phyloP scores from a whole-genome alignment of 495 filamentous ascomycete genomes.

The Penicillium subrubescens region DNA sequence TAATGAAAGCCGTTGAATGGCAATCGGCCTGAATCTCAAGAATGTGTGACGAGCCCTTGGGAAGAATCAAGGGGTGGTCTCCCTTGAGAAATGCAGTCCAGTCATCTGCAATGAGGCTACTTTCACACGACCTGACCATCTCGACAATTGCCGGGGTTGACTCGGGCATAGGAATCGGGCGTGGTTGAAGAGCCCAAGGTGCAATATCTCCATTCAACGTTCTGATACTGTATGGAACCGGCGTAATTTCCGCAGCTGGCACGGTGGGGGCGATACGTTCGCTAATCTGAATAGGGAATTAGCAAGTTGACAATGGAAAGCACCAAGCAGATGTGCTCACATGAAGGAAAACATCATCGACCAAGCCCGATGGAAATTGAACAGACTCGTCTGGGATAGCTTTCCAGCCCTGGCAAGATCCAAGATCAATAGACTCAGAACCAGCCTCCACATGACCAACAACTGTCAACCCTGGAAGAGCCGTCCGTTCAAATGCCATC shows the following conservation, averaged over 20 bases:
- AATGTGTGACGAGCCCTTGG: constrained; percentile 24
- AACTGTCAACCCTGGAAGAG: constrained; percentile 37
- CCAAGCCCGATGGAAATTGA: constrained; percentile 36
- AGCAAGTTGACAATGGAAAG: not conserved
- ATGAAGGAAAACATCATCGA: constrained; percentile 44
- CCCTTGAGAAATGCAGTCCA: constrained; percentile 26
- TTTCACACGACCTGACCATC: constrained; percentile 28
- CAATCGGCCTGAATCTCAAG: constrained; percentile 39
- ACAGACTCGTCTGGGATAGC: constrained; percentile 31
- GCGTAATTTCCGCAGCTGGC: constrained; percentile 5
- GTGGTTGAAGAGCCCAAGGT: constrained; percentile 37
- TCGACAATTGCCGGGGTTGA: constrained; percentile 20
- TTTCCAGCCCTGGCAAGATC: constrained; percentile 24
- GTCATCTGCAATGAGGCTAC: constrained; percentile 7
- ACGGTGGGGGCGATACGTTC: constrained; percentile 32
- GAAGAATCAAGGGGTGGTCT: constrained; percentile 18
- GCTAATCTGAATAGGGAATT: constrained; percentile 29
- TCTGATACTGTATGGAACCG: constrained; percentile 31
- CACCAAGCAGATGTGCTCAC: constrained; percentile 17
- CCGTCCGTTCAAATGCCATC: constrained; percentile 36
- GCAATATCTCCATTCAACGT: constrained; percentile 40
- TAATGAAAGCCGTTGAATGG: constrained; percentile 42
- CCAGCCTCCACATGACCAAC: constrained; percentile 22
- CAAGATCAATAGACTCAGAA: constrained; percentile 22
- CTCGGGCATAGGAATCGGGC: constrained; percentile 38